phyloP scores from a whole-genome alignment of 2,329 filamentous ascomycete genomes.

The Leptographium galeiforme region DNA sequence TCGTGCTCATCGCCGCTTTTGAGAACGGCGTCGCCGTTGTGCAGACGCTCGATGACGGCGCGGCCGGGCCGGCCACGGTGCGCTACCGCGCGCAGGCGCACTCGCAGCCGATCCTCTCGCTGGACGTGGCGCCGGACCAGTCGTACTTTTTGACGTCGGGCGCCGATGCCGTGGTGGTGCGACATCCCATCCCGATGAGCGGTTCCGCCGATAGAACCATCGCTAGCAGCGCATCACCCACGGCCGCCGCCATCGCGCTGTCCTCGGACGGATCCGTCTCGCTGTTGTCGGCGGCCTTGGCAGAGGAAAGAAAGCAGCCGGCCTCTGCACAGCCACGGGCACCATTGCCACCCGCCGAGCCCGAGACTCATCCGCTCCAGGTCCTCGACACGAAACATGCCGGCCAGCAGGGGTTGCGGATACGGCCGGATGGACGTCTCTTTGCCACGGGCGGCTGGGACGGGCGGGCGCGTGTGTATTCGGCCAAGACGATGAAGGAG shows the following conservation, averaged over 20 bases:
- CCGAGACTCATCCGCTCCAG: constrained; percentile 39
- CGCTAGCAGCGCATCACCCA: not conserved
- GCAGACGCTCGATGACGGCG: constrained; percentile 33
- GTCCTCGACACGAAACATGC: constrained; percentile 68
- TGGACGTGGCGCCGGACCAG: constrained; percentile 38
- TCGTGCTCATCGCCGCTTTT: constrained; percentile 61
- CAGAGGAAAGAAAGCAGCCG: constrained; percentile 1
- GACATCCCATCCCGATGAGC: constrained; percentile 47
- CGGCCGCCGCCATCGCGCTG: not conserved
- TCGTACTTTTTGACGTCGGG: constrained; percentile 64
- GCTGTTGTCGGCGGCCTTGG: constrained; percentile 18
- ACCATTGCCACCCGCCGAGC: constrained; percentile 5
- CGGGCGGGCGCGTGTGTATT: constrained; percentile 66
- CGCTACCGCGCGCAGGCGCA: constrained; percentile 57
- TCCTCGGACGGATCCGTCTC: constrained; percentile 8
- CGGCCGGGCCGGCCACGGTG: constrained; percentile 26
- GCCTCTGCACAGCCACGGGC: not conserved
- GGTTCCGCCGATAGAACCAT: not conserved
- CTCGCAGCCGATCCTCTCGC: constrained; percentile 67
- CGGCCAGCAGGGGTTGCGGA: constrained; percentile 68
- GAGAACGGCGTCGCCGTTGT: constrained; percentile 70
- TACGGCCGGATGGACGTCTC: constrained; percentile 69
- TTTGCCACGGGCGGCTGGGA: constrained; percentile 95
- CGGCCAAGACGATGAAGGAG: constrained; percentile 66
- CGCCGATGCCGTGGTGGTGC: constrained; percentile 67